phyloP scores from a whole-genome alignment of 2,329 filamentous ascomycete genomes.

The Pseudocercospora cruenta region DNA sequence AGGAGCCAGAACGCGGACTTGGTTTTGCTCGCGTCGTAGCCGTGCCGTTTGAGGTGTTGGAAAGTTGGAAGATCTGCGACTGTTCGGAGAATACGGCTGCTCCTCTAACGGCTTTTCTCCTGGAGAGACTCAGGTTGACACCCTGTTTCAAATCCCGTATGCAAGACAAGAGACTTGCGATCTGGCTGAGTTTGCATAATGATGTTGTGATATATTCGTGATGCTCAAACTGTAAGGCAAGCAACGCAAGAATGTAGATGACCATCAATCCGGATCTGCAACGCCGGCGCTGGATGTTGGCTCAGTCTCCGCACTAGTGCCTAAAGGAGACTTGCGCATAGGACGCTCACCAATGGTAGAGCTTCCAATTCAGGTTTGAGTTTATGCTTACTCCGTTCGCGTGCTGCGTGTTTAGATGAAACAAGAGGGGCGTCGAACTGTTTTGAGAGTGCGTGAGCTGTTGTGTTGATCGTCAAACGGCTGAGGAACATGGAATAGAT shows the following conservation, averaged over 20 bases:
- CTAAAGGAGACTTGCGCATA: neutral
- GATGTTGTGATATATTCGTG: neutral
- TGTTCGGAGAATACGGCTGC: neutral
- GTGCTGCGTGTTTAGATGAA: slow-evolving; percentile 5
- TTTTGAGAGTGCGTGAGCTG: neutral
- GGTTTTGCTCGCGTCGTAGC: neutral
- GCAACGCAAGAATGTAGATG: neutral
- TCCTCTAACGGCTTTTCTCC: neutral
- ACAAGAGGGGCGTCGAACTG: neutral
- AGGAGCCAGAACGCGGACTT: neutral
- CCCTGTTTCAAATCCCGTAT: neutral
- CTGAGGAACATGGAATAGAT: neutral
- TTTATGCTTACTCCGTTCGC: slow-evolving; percentile 2
- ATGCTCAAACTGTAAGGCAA: neutral
- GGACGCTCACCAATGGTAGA: neutral
- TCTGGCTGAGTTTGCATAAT: neutral
- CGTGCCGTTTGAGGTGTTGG: neutral
- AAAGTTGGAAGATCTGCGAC: neutral
- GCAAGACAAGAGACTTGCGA: neutral
- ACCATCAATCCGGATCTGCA: neutral
- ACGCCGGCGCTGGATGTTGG: neutral
- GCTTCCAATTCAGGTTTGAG: neutral
- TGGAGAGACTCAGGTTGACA: neutral
- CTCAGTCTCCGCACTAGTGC: slow-evolving; percentile 4
- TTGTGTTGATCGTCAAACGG: slow-evolving; percentile 2